Evolutionary conservation across 257 asterid genomes (phyloP).

Genomic region (Solanum etuberosum): DNA sequence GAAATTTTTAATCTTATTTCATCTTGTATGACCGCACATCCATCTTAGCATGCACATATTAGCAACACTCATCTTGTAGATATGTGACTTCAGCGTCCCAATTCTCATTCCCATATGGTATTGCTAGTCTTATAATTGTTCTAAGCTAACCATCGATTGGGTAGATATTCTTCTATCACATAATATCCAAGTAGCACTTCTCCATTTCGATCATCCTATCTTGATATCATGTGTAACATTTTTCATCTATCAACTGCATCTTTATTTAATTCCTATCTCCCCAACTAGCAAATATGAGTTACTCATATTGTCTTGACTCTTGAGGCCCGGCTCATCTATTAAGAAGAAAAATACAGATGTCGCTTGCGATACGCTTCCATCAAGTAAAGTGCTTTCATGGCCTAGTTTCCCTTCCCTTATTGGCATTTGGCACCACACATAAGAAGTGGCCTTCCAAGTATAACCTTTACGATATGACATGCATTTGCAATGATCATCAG

Average conservation of each 20-base stretch:
- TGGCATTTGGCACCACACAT: background rate
- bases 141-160: background rate
- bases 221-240: background rate
- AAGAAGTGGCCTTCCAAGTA: background rate
- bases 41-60: background rate
- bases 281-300: background rate
- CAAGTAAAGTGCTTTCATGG: background rate
- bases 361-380: background rate
- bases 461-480: background rate
- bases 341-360: background rate
- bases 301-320: background rate
- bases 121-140: background rate
- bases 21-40: background rate
- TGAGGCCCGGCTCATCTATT: background rate
- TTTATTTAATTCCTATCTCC: background rate
- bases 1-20: background rate
- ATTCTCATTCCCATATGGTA: background rate
- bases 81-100: background rate
- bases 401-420: background rate
- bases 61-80: background rate
- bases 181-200: background rate
- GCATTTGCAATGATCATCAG: background rate
- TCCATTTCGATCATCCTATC: background rate
- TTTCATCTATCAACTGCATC: background rate
- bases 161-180: background rate